A percentile compares a stretch with the other conserved stretches of the same genome.
Evolutionary conservation across 2,329 filamentous ascomycete species (phyloP).

Genomic region (Hypoxylon sp.): DNA sequence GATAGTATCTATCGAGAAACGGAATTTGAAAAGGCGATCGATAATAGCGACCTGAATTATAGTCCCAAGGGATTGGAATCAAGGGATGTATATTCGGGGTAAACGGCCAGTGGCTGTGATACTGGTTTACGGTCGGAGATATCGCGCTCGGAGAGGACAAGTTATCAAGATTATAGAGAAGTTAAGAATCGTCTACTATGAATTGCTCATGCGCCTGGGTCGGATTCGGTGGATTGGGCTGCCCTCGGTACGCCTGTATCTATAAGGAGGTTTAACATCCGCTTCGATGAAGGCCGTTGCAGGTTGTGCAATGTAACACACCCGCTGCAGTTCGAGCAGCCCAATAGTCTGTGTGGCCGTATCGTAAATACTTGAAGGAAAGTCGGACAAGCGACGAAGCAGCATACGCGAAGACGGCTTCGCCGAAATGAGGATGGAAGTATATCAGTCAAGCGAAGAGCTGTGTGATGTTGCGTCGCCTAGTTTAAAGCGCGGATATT

Average conservation of each 20-base stretch:
- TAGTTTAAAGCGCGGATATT: slow-evolving; percentile 36
- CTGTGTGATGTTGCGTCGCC: slow-evolving; percentile 39
- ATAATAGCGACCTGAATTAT: slow-evolving; percentile 64
- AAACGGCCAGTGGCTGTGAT: slow-evolving; percentile 16
- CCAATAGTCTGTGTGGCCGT: slow-evolving; percentile 20
- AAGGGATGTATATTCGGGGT: slow-evolving; percentile 33
- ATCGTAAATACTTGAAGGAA: slow-evolving; percentile 17
- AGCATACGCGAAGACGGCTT: slow-evolving; percentile 30
- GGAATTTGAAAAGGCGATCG: slow-evolving; percentile 67
- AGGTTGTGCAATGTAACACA: slow-evolving; percentile 35
- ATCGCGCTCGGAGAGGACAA: slow-evolving; percentile 28
- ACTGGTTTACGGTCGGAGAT: slow-evolving; percentile 9
- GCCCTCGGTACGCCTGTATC: slow-evolving; percentile 28
- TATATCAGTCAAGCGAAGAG: slow-evolving; percentile 28
- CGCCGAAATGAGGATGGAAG: slow-evolving; percentile 31
- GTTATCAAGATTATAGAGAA: slow-evolving; percentile 27
- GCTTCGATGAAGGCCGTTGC: slow-evolving; percentile 25
- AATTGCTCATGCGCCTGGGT: slow-evolving; percentile 13
- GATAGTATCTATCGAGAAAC: slow-evolving; percentile 55
- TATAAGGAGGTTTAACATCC: slow-evolving; percentile 34
- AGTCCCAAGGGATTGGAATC: slow-evolving; percentile 57
- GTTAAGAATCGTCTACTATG: slow-evolving; percentile 22
- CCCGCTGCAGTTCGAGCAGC: slow-evolving; percentile 23
- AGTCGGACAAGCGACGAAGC: slow-evolving; percentile 34
- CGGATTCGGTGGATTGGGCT: slow-evolving; percentile 19